Evolutionary conservation across 345 rosid genomes (phyloP).

Genomic region (sweet orange (Citrus sinensis)): DNA sequence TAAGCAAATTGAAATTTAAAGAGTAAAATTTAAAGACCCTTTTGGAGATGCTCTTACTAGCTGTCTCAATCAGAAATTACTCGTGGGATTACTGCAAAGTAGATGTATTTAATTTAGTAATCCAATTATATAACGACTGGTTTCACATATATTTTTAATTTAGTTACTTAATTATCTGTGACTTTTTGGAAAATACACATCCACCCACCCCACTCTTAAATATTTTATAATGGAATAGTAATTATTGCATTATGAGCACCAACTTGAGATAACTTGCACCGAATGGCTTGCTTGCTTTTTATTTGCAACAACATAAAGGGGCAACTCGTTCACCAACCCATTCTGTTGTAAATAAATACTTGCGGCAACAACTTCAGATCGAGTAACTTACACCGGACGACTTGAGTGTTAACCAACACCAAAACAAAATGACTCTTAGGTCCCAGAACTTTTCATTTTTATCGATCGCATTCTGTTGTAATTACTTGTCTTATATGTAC

Average conservation of each 20-base stretch:
- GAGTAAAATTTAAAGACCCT: too few relatives aligned
- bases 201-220: not conserved
- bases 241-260: not conserved
- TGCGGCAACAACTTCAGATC: not conserved
- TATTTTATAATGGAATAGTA: too few relatives aligned
- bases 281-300: not conserved
- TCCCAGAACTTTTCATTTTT: too few relatives aligned
- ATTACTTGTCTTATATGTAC: too few relatives aligned
- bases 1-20: too few relatives aligned
- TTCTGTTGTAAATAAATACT: too few relatives aligned
- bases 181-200: not conserved
- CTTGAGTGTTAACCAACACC: not conserved
- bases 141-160: too few relatives aligned
- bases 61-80: not conserved
- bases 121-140: not conserved
- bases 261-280: not conserved
- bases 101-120: too few relatives aligned
- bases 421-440: too few relatives aligned
- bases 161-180: too few relatives aligned
- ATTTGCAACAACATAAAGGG: not conserved
- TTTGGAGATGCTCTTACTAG: too few relatives aligned
- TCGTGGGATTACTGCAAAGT: not conserved
- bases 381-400: constrained; percentile 2
- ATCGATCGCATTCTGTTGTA: too few relatives aligned
- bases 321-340: not conserved